Base-by-base conservation (phyloP, 2,329 filamentous ascomycete species). In the Colletotrichum musicola region DNA sequence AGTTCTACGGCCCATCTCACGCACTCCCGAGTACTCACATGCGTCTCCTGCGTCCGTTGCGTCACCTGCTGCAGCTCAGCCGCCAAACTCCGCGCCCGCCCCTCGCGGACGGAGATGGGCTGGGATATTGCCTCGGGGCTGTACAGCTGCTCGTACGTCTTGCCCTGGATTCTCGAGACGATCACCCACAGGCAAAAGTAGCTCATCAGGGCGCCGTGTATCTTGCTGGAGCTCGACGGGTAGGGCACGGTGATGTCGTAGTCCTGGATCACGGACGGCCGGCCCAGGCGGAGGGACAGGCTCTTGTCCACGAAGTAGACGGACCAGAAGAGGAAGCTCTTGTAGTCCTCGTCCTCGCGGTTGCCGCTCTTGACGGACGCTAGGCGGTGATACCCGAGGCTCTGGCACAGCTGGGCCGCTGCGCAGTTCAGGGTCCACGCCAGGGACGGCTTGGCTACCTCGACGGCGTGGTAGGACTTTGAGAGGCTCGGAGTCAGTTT, bases 141-240 rank as follows among this genome's bases (percentile, higher is more conserved):
- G 72, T 89, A 89, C 2, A 89, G 75, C 4, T 83, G 78, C 72
- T 88, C 83, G 67, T 89, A 89, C 27, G 89, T 84, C 4, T 84
- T 81, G 3, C 86, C 85, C 61, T 89, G 85, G 9, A 87, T 82
- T n/a, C 81, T 81, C n/a, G 85, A 84, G 13, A 86, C 80, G 53
- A 80, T 75, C 35, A 87, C 81, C 85, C 86, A 89, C 1, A 84
- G 72, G 12, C 77, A 75, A 66, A 85, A 84, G 9, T 81, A 79
- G 22, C 77, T 76, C 5, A 73, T 68, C 12, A 77, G 49, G 1
- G 75, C 71, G 0, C 71, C 73, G 14, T 73, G 73, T 6, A 75
- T 72, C 12, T 83, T 76, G 12, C 73, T 71, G 4, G 67, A 79
- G 81, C 30, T 75, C 69, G n/a, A 76, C 71, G 72, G 74, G 71